Evolutionary conservation across 1,139 yeast genomes (phyloP).

Genomic region (Pichia norvegensis): DNA sequence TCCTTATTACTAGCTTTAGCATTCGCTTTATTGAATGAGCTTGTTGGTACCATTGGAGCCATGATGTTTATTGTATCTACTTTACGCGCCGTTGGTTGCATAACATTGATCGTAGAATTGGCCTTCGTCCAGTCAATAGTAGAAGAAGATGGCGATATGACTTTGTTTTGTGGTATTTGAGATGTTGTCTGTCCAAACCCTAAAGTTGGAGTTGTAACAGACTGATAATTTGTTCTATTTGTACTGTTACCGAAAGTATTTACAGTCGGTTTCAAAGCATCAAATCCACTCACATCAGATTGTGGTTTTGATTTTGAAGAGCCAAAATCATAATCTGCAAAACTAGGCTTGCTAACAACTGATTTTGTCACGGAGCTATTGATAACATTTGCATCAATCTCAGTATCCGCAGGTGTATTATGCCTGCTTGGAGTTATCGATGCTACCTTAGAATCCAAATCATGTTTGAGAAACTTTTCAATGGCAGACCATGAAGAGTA

Average conservation of each 20-base stretch:
- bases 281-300: not conserved
- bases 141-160: not conserved
- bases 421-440: not conserved
- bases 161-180: not conserved
- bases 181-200: slow-evolving; percentile 9
- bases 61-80: slow-evolving; percentile 1
- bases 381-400: not conserved
- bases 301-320: not conserved
- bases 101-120: slow-evolving; percentile 1
- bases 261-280: not conserved
- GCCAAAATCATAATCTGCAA: not conserved
- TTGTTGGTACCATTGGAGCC: not conserved
- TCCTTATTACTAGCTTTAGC: not conserved
- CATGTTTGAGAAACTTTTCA: slow-evolving; percentile 18
- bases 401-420: not conserved
- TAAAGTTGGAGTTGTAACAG: not conserved
- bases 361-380: not conserved
- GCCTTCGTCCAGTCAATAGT: slow-evolving; percentile 13
- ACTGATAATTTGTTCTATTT: too few relatives aligned
- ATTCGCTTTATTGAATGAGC: not conserved
- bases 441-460: slow-evolving; percentile 1
- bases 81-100: slow-evolving; percentile 5
- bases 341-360: not conserved
- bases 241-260: too few relatives aligned
- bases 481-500: slow-evolving; percentile 12